Evolutionary conservation across 176 grass and related monocot genomes (phyloP).

Genomic region (Thinopyrum elongatum): DNA sequence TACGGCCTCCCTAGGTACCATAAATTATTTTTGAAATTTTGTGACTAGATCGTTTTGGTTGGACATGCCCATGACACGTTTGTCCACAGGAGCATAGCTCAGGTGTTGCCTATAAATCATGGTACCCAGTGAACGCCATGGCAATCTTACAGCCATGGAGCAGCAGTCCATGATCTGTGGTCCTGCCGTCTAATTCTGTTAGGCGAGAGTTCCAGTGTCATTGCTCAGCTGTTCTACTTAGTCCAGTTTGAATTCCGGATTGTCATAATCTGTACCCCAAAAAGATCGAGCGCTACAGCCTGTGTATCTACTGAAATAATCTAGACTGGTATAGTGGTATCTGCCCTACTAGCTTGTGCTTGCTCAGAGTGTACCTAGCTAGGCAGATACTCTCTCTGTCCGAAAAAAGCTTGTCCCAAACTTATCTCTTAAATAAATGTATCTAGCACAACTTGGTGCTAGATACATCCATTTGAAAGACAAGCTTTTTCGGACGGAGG

Average conservation of each 20-base stretch:
- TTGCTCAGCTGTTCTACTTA: neutral
- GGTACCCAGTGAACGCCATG: neutral
- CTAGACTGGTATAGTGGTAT: neutral
- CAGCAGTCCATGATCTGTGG: neutral
- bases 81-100: neutral
- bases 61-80: neutral
- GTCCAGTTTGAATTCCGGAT: no score
- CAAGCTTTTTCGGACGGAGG: no score
- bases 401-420: no score
- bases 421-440: no score
- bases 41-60: neutral
- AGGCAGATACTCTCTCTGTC: no score
- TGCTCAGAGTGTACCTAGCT: neutral
- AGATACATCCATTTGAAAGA: no score
- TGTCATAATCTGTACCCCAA: no score
- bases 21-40: neutral
- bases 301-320: neutral
- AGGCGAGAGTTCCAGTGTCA: neutral
- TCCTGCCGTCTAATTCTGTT: neutral
- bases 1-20: no score
- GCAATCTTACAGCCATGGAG: neutral
- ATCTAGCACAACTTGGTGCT: no score
- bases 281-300: no score
- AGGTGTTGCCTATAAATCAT: neutral
- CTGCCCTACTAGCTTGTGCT: neutral